phyloP scores from a whole-genome alignment of 164 flowering plant species.

The Platanus orientalis region DNA sequence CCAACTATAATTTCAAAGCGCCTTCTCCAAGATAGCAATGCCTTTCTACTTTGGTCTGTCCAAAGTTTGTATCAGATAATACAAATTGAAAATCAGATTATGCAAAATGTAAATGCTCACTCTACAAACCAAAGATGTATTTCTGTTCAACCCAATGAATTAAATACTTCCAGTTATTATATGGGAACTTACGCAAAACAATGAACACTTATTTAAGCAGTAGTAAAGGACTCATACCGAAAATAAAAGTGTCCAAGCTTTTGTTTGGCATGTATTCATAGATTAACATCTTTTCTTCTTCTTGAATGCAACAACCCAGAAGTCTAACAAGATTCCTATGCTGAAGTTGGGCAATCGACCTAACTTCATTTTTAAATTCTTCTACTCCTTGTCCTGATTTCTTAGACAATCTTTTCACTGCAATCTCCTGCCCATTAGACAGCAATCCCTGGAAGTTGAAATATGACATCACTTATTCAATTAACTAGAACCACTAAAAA shows the following conservation, averaged over 20 bases:
- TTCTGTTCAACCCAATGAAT: no score
- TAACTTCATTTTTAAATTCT: neutral
- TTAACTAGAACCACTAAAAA: neutral
- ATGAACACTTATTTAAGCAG: no score
- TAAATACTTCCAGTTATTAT: no score
- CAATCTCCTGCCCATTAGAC: neutral
- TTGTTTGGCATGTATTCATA: neutral
- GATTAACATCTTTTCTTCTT: neutral
- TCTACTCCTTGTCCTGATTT: neutral
- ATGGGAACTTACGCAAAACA: no score
- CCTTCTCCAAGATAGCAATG: no score
- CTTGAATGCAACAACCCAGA: neutral
- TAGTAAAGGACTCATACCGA: neutral
- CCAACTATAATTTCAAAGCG: no score
- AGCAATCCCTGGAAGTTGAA: neutral
- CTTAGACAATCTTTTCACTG: neutral
- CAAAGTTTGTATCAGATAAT: no score
- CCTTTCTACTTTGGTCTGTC: no score
- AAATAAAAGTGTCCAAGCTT: neutral
- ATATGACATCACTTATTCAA: no score
- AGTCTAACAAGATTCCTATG: neutral
- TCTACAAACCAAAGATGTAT: no score
- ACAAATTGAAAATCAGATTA: no score
- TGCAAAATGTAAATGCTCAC: no score
- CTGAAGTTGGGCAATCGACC: neutral